Percentiles rank a stretch among this genome's conserved stretches.
Conservation (phyloP, 2,329 filamentous ascomycete species). For the Verticillium nubilum region DNA sequence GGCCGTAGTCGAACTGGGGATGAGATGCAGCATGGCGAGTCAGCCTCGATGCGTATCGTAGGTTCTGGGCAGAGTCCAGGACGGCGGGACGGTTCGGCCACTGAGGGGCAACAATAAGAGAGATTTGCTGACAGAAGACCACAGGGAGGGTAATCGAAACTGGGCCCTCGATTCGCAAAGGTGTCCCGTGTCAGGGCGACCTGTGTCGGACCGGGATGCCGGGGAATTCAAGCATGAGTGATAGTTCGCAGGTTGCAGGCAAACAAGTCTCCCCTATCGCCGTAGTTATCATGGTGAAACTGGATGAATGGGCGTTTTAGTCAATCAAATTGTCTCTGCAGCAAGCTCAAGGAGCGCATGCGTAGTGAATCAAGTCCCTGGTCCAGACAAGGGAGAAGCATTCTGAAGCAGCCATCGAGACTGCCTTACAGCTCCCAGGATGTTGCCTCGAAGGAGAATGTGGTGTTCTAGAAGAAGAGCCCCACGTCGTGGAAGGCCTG, state of each 20-base stretch:
- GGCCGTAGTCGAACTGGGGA: not conserved
- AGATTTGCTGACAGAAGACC: not conserved
- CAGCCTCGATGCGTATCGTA: not conserved
- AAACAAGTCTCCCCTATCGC: not conserved
- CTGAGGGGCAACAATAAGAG: not conserved
- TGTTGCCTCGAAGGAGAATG: not conserved
- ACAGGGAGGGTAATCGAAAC: not conserved
- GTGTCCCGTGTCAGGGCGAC: not conserved
- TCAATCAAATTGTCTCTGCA: not conserved
- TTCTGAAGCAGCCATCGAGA: not conserved
- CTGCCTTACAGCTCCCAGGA: not conserved
- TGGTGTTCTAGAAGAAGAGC: not conserved
- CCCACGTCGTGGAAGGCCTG: slow-evolving; percentile 1
- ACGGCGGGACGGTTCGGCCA: not conserved
- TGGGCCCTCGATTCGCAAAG: not conserved
- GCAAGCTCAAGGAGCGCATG: not conserved
- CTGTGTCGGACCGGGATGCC: slow-evolving; percentile 3
- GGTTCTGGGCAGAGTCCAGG: not conserved
- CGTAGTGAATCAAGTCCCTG: not conserved
- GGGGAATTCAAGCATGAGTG: not conserved
- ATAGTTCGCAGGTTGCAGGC: not conserved
- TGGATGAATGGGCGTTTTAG: not conserved
- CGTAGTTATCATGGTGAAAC: slow-evolving; percentile 5
- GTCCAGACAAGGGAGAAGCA: not conserved
- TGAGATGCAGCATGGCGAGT: not conserved